Base-by-base conservation (phyloP, 2,329 filamentous ascomycete species). In the Penicillium crustosum region DNA sequence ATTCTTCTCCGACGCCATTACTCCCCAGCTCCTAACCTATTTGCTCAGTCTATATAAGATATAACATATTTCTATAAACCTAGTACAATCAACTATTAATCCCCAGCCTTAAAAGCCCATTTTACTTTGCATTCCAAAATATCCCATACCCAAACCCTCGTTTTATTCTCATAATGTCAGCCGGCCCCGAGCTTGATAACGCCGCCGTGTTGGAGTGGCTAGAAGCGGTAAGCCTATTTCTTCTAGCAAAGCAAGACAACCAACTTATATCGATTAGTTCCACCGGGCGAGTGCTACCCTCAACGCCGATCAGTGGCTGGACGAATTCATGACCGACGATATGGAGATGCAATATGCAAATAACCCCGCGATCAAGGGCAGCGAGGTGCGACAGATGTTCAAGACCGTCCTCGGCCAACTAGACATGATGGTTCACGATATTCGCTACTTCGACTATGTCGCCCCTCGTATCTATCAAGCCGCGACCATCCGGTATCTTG, bases 271-370 rank as follows among this genome's bases (percentile, higher is more conserved):
- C 15, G 13, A 25, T 42, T 5, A 57, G 54, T 57, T 52, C 25
- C 54, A 57, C 10, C 25, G 25, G 6, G 54, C 54, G 12, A 57
- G 42, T 35, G 48, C 54, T 15, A 52, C 54, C 12, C 48, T 57
- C 5, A 17, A 57, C 27, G n/a, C 48, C 41, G 54, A 57, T 21
- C 33, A 17, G 7, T 57, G 54, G 48, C 54, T 52, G 27, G 42
- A 42, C 35, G 54, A 57, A 27, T 57, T 57, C 19, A 57, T 57
- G 54, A 57, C 54, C 41, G 54, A 57, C 1, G 54, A 57, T 25
- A 48, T 57, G 33, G 54, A 57, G 42, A 51, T 57, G 54, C 48
- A 57, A 57, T 57, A 57, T 41, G 42, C 54, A 21, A 57, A 57
- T 41, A 52, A 17, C 25, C 35, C 54, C 7, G 54, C 52, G 25